phyloP scores from a whole-genome alignment of 352 stramenopile species.

The Phytophthora brassicae region DNA sequence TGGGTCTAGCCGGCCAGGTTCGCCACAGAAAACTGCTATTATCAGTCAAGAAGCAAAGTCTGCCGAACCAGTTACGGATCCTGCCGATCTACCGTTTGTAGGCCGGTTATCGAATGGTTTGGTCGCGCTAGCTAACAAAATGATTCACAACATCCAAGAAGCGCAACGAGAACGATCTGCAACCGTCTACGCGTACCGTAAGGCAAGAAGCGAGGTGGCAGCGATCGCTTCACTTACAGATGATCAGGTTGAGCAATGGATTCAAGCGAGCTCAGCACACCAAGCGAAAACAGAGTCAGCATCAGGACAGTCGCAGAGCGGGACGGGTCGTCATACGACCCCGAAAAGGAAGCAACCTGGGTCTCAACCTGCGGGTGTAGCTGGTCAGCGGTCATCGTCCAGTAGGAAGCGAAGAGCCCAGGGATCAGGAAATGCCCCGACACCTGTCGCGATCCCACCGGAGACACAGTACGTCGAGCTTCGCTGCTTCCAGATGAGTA shows the following conservation, averaged over 20 bases:
- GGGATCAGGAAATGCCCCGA: constrained; percentile 5
- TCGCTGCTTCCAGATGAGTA: constrained; percentile 59
- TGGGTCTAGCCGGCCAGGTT: constrained; percentile 31
- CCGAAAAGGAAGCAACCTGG: constrained; percentile 54
- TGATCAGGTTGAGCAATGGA: constrained; percentile 68
- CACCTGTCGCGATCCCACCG: constrained; percentile 1
- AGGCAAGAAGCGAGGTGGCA: constrained; percentile 55
- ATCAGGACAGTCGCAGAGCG: constrained; percentile 33
- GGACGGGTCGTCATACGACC: constrained; percentile 41
- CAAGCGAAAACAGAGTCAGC: constrained; percentile 18
- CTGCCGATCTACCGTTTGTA: constrained; percentile 57
- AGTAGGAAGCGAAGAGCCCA: constrained; percentile 49
- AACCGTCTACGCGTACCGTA: constrained; percentile 44
- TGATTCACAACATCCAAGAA: constrained; percentile 53
- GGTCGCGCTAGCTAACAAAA: constrained; percentile 43
- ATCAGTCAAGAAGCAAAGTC: constrained; percentile 29
- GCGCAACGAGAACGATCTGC: constrained; percentile 57
- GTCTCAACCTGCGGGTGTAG: constrained; percentile 17
- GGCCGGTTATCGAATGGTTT: constrained; percentile 36
- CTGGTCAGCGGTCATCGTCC: constrained; percentile 34
- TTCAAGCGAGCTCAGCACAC: constrained; percentile 37
- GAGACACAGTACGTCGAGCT: constrained; percentile 50
- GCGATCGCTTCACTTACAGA: constrained; percentile 64
- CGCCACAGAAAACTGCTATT: constrained; percentile 35
- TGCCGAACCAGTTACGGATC: constrained; percentile 28